phyloP scores from a whole-genome alignment of 495 filamentous ascomycete genomes.

The Annulohypoxylon bovei region DNA sequence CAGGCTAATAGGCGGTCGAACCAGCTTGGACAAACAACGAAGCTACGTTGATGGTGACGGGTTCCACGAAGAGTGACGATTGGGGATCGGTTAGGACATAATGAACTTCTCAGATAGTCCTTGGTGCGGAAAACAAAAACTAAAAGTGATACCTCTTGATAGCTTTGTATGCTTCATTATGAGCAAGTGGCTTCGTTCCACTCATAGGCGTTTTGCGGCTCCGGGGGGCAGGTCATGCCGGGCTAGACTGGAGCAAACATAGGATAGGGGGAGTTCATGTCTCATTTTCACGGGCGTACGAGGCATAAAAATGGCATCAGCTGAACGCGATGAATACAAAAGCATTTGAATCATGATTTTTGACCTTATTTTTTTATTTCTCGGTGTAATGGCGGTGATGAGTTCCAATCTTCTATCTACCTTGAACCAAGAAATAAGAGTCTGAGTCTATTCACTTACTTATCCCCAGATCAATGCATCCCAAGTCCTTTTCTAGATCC shows the following conservation, averaged over 20 bases:
- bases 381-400: not conserved
- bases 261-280: constrained; percentile 24
- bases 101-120: constrained; percentile 33
- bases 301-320: constrained; percentile 2
- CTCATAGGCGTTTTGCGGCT: constrained; percentile 42
- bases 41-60: not conserved
- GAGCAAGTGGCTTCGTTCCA: constrained; percentile 28
- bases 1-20: not conserved
- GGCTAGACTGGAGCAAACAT: constrained; percentile 1
- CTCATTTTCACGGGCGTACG: constrained; percentile 14
- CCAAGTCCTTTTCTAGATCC: constrained; percentile 35
- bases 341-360: not conserved
- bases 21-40: not conserved
- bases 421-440: not conserved
- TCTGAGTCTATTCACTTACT: not conserved
- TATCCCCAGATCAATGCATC: not conserved
- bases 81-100: constrained; percentile 11
- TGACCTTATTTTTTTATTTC: not conserved
- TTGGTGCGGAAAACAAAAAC: constrained; percentile 31
- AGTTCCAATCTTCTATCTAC: constrained; percentile 1
- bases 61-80: not conserved
- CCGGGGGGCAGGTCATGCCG: constrained; percentile 29
- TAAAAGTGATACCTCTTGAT: constrained; percentile 38
- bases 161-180: constrained; percentile 33
- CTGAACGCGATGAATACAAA: not conserved